These are phyloP conservation scores for Paspalum vaginatum DNA, from an alignment of 176 grass and related monocot species.

Conservation along the genomic window DNA sequence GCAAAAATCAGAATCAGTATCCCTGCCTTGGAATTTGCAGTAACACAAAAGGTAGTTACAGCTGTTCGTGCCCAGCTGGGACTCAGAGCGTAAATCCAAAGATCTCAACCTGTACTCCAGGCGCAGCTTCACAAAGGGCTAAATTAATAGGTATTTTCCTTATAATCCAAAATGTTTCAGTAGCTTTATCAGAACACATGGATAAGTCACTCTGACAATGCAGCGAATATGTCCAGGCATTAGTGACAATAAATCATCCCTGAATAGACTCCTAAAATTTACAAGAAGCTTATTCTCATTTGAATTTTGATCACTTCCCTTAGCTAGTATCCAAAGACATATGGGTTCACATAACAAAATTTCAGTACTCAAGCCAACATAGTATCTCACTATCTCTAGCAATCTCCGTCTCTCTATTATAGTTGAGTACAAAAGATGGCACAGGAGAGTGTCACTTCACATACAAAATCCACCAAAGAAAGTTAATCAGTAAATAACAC, in stretches of 20 bases:
- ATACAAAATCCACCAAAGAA: neutral
- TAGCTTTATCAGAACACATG: neutral
- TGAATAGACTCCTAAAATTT: constrained; percentile 6
- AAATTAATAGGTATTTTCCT: constrained; percentile 35
- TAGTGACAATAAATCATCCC: neutral
- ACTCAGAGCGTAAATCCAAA: neutral
- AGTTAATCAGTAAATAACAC: neutral
- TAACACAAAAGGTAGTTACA: neutral
- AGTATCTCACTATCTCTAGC: neutral
- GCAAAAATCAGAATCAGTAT: neutral
- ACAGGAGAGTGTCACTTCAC: neutral
- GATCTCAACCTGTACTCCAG: neutral
- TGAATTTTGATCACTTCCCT: neutral
- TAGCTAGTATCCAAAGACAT: neutral
- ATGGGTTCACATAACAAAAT: neutral
- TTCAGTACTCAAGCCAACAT: neutral
- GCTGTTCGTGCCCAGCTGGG: neutral
- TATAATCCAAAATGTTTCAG: neutral
- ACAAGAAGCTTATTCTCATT: neutral
- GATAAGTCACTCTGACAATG: neutral
- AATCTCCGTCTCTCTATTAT: neutral
- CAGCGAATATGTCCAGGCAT: neutral
- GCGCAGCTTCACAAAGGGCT: constrained; percentile 36
- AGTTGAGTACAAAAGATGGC: neutral
- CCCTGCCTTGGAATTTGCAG: neutral